Conservation (phyloP, 306 rosid species). For the Rosa chinensis region DNA sequence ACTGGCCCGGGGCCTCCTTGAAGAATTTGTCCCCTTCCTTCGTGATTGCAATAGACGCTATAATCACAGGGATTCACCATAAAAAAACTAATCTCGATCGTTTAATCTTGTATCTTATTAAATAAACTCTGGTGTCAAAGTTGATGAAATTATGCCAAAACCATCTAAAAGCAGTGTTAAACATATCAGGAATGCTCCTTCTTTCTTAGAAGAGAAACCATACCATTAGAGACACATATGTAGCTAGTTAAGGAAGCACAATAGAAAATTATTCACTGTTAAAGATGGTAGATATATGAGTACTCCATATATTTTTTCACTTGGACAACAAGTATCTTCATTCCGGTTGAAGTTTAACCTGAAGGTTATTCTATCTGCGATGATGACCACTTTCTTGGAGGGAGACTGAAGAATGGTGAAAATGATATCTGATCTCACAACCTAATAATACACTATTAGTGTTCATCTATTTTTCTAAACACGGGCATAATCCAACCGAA, state of each 20-base stretch:
- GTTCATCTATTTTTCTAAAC: too few species aligned
- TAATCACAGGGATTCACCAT: background rate
- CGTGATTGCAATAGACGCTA: background rate
- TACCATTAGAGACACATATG: background rate
- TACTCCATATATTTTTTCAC: background rate
- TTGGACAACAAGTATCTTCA: background rate
- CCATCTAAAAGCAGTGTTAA: background rate
- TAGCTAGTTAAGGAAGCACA: background rate
- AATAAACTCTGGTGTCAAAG: background rate
- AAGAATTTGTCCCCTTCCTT: background rate
- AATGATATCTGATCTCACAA: background rate
- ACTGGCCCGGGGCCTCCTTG: background rate
- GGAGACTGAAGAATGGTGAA: background rate
- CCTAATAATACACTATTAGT: background rate
- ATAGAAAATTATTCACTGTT: background rate
- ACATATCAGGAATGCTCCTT: background rate
- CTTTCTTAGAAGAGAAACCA: background rate
- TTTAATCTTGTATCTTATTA: background rate
- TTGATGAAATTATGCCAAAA: background rate
- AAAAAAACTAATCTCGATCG: background rate
- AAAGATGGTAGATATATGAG: background rate
- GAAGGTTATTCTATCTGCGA: background rate
- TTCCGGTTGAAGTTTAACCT: background rate
- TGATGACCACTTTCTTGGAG: background rate
- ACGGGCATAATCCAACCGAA: background rate